Percentiles rank a stretch among this genome's conserved stretches.
phyloP scores from a whole-genome alignment of 2,329 filamentous ascomycete species.

The Epichloe brachyelytri region DNA sequence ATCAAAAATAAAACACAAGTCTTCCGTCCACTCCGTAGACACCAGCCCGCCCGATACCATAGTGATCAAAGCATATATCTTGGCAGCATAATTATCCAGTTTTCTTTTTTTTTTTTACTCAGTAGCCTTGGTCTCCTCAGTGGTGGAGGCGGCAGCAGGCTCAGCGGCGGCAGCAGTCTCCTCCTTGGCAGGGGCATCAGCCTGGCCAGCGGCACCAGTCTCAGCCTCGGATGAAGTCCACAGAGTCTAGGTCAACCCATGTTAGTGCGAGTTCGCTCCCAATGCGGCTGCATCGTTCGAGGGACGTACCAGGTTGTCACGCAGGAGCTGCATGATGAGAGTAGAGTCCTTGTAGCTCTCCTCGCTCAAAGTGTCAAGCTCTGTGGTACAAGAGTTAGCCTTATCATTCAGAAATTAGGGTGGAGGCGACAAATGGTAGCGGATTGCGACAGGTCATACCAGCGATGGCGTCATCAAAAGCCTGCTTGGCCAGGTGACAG shows the following conservation, averaged over 20 bases:
- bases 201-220: conserved; percentile 43
- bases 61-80: conserved; percentile 17
- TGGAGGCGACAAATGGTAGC: neutral
- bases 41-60: conserved; percentile 40
- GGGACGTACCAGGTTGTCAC: conserved; percentile 75
- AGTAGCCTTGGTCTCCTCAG: conserved; percentile 56
- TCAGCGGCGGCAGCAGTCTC: conserved; percentile 41
- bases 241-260: conserved; percentile 54
- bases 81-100: conserved; percentile 14
- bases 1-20: conserved; percentile 43
- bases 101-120: conserved; percentile 33
- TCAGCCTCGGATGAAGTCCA: conserved; percentile 99
- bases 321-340: conserved; percentile 95
- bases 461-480: conserved; percentile 96
- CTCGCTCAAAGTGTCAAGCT: conserved; percentile 93
- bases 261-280: neutral
- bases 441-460: conserved; percentile 23
- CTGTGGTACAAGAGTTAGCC: conserved; percentile 29
- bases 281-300: neutral
- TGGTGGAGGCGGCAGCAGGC: conserved; percentile 40
- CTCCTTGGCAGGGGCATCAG: conserved; percentile 32
- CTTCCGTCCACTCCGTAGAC: conserved; percentile 52
- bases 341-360: conserved; percentile 99
- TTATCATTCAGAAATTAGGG: neutral
- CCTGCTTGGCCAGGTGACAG: conserved; percentile 97